Evolutionary conservation across 108 stramenopile species (phyloP).

Genomic region (Skeletonema potamos): DNA sequence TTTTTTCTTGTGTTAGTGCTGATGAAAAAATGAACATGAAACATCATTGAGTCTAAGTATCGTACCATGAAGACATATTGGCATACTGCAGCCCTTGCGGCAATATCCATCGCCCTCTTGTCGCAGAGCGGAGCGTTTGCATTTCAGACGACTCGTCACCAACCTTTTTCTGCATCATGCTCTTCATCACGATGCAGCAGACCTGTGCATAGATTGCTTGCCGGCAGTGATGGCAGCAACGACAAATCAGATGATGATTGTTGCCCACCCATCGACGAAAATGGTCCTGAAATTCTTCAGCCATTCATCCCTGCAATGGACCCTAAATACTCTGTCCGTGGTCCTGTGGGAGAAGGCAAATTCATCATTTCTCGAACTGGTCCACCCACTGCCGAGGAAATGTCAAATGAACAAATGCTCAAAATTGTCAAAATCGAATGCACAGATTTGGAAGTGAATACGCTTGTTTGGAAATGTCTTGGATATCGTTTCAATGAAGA

Average conservation of each 20-base stretch:
- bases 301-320: slow-evolving; percentile 72
- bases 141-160: background rate
- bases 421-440: slow-evolving; percentile 67
- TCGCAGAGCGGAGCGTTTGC: background rate
- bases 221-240: background rate
- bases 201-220: background rate
- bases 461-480: slow-evolving; percentile 93
- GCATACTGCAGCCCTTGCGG: background rate
- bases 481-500: slow-evolving; percentile 81
- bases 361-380: slow-evolving; percentile 70
- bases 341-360: slow-evolving; percentile 62
- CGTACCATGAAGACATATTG: background rate
- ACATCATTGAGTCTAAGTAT: too few relatives aligned
- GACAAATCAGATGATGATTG: background rate
- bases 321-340: slow-evolving; percentile 52
- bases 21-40: too few relatives aligned
- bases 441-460: slow-evolving; percentile 89
- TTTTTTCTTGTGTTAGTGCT: too few relatives aligned
- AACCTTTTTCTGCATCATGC: background rate
- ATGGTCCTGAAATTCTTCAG: slow-evolving; percentile 34
- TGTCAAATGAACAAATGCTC: slow-evolving; percentile 81
- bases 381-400: slow-evolving; percentile 68
- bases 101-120: background rate
- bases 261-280: slow-evolving; percentile 4
- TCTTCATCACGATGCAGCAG: background rate